Conservation (phyloP, 805 yeast species). For the Kluyveromyces lactis region DNA sequence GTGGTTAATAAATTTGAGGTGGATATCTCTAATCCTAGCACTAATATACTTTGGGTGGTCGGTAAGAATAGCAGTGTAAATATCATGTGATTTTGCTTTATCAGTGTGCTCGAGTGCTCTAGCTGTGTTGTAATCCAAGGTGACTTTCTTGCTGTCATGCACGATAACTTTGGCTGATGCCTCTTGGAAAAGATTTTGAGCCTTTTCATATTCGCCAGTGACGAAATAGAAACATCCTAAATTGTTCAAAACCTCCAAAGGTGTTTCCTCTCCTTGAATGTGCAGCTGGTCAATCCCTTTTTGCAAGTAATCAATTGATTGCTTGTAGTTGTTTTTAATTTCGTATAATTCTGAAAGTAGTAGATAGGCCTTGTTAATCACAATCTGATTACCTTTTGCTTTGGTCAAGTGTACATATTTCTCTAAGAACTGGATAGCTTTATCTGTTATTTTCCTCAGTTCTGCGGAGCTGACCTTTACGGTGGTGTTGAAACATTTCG, state of each 20-base stretch:
- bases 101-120: conserved; percentile 53
- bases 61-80: conserved; percentile 49
- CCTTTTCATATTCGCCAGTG: conserved; percentile 49
- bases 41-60: conserved; percentile 63
- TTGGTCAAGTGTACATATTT: conserved; percentile 57
- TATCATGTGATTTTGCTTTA: conserved; percentile 16
- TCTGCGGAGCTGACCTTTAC: conserved; percentile 10
- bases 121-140: conserved; percentile 67
- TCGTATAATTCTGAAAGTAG: conserved; percentile 67
- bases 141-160: conserved; percentile 30
- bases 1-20: conserved; percentile 47
- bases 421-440: conserved; percentile 59
- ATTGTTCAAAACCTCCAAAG: conserved; percentile 65
- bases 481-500: conserved; percentile 26
- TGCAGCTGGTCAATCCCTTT: conserved; percentile 48
- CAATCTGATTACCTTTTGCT: conserved; percentile 47
- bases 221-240: conserved; percentile 76
- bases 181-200: conserved; percentile 45
- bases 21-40: conserved; percentile 65
- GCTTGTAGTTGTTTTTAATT: conserved; percentile 47
- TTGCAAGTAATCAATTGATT: conserved; percentile 55
- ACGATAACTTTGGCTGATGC: conserved; percentile 31
- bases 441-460: conserved; percentile 28
- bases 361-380: conserved; percentile 55
- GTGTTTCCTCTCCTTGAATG: conserved; percentile 29